phyloP scores from a whole-genome alignment of 2,329 filamentous ascomycete genomes.

The Penicillium sp. region DNA sequence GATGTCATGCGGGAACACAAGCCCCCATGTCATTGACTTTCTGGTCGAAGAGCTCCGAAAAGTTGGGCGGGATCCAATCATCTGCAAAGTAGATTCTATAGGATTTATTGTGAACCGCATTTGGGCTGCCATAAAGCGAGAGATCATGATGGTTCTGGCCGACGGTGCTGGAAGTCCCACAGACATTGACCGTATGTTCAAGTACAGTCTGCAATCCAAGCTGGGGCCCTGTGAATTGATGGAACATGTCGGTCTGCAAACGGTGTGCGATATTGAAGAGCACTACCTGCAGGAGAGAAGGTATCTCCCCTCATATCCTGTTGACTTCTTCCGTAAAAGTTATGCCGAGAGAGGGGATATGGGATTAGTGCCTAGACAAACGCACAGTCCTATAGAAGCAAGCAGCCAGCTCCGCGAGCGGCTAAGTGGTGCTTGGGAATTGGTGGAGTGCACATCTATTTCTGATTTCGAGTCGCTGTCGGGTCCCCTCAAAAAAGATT shows the following conservation, averaged over 20 bases:
- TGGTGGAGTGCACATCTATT: too few species aligned
- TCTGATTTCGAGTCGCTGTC: too few species aligned
- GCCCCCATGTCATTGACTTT: too few species aligned
- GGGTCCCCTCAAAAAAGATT: too few species aligned
- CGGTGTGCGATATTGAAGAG: conserved; percentile 51
- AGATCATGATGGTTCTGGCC: conserved; percentile 46
- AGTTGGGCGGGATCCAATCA: too few species aligned
- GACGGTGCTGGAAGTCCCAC: conserved; percentile 48
- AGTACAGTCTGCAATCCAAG: conserved; percentile 25
- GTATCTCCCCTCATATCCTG: conserved; percentile 32
- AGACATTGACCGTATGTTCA: conserved; percentile 46
- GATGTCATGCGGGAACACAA: too few species aligned
- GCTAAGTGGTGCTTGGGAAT: too few species aligned
- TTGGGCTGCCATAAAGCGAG: conserved; percentile 55
- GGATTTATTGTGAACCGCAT: conserved; percentile 55
- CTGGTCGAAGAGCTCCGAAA: too few species aligned
- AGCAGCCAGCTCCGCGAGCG: too few species aligned
- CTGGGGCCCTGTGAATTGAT: conserved; percentile 36
- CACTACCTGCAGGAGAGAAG: conserved; percentile 50
- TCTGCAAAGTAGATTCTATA: too few species aligned
- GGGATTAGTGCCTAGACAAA: too few species aligned
- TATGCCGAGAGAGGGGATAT: conserved; percentile 48
- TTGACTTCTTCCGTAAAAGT: conserved; percentile 44
- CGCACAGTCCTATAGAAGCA: too few species aligned
- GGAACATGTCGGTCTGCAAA: conserved; percentile 52